phyloP scores from a whole-genome alignment of 768 basidiomycete genomes.

The Mycena alexandri region DNA sequence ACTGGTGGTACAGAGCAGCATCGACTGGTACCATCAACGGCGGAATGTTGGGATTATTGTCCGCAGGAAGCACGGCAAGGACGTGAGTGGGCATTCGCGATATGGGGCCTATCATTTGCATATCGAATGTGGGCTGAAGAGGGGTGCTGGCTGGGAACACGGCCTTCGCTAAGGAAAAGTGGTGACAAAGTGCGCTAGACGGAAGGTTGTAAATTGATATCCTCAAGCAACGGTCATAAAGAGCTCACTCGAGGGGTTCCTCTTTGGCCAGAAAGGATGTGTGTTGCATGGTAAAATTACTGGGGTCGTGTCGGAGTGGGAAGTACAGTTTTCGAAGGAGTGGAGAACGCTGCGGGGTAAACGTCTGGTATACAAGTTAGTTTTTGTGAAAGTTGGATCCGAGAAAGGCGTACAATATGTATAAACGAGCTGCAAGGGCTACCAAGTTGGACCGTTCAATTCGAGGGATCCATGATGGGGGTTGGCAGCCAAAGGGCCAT shows the following conservation, averaged over 20 bases:
- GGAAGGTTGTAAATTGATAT: slow-evolving; percentile 8
- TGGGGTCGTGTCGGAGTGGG: slow-evolving; percentile 24
- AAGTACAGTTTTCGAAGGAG: slow-evolving; percentile 30
- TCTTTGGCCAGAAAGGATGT: slow-evolving; percentile 49
- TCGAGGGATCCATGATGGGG: slow-evolving; percentile 19
- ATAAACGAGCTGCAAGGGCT: slow-evolving; percentile 5
- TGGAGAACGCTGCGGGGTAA: slow-evolving; percentile 6
- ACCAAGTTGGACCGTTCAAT: slow-evolving; percentile 11
- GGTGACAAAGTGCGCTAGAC: slow-evolving; percentile 58
- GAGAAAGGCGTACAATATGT: slow-evolving; percentile 13
- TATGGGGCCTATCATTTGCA: slow-evolving; percentile 50
- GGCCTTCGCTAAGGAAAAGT: slow-evolving; percentile 55
- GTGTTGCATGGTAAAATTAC: slow-evolving; percentile 49
- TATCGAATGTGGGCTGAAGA: slow-evolving; percentile 60
- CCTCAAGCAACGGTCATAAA: background rate
- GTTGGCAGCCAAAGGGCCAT: slow-evolving; percentile 9
- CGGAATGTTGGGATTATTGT: slow-evolving; percentile 41
- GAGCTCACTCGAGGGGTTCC: slow-evolving; percentile 52
- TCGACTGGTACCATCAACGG: slow-evolving; percentile 68
- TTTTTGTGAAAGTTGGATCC: too few relatives aligned
- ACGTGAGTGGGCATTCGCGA: slow-evolving; percentile 68
- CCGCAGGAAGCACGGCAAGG: slow-evolving; percentile 59
- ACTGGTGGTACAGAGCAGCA: slow-evolving; percentile 57
- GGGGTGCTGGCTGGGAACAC: slow-evolving; percentile 34
- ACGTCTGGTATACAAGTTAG: slow-evolving; percentile 8